phyloP scores from a whole-genome alignment of 2,329 filamentous ascomycete genomes.

The Alternaria sp. region DNA sequence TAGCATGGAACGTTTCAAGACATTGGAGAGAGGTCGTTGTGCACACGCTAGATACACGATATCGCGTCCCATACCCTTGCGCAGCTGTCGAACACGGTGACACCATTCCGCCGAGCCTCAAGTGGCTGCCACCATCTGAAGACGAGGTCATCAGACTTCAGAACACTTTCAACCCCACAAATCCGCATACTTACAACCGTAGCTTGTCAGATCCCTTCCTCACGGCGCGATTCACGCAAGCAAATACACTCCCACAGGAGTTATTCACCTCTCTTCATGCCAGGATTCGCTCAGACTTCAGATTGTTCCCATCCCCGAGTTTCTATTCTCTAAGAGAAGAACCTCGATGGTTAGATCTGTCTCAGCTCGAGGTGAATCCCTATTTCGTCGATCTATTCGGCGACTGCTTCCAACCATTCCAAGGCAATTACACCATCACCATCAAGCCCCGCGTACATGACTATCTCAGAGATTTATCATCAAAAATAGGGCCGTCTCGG shows the following conservation, averaged over 20 bases:
- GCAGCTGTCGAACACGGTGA: not conserved
- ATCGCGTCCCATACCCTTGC: not conserved
- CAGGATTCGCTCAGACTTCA: too few relatives aligned
- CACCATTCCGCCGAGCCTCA: accelerated
- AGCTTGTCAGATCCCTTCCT: too few relatives aligned
- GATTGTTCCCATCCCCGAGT: too few relatives aligned
- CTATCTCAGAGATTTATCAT: accelerated
- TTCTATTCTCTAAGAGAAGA: not conserved
- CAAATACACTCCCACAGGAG: accelerated
- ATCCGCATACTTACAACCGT: too few relatives aligned
- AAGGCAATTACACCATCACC: not conserved
- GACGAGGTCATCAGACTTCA: not conserved
- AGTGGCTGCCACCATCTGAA: accelerated
- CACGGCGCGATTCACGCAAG: not conserved
- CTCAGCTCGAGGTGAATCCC: not conserved
- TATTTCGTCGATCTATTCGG: not conserved
- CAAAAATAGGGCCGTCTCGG: accelerated
- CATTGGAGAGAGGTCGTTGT: not conserved
- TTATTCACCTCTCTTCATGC: not conserved
- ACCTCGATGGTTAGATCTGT: not conserved
- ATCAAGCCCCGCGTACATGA: not conserved
- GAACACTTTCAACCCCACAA: too few relatives aligned
- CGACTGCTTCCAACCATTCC: not conserved
- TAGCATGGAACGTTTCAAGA: not conserved
- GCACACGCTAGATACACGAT: not conserved